phyloP scores from a whole-genome alignment of 108 stramenopile species.

The Craspedostauros australis region DNA sequence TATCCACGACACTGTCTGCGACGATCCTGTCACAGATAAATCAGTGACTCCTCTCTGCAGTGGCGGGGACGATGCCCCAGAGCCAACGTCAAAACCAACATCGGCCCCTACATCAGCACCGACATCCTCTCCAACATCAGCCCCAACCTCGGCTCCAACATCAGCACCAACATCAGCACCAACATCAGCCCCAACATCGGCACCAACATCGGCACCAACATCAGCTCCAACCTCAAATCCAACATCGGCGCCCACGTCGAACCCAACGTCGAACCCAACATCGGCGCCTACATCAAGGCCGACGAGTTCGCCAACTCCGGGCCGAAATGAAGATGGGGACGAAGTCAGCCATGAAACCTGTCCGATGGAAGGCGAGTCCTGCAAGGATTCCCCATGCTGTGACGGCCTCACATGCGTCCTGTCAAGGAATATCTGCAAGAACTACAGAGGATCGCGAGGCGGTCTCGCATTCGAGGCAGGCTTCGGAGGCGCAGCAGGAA shows the following conservation, averaged over 20 bases:
- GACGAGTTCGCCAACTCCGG: background rate
- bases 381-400: too few relatives aligned
- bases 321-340: too few relatives aligned
- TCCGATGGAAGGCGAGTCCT: too few relatives aligned
- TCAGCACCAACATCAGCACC: background rate
- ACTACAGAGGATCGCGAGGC: too few relatives aligned
- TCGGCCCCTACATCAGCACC: background rate
- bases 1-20: conserved; percentile 15
- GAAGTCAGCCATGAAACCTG: too few relatives aligned
- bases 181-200: background rate
- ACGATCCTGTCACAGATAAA: background rate
- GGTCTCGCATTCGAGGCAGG: too few relatives aligned
- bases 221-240: background rate
- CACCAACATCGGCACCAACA: background rate
- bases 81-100: background rate
- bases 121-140: background rate
- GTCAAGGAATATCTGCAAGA: too few relatives aligned
- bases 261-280: background rate
- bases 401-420: too few relatives aligned
- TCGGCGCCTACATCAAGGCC: background rate
- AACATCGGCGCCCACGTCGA: background rate
- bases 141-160: background rate
- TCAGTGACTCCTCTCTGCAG: background rate
- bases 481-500: too few relatives aligned
- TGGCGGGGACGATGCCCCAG: too few relatives aligned